phyloP scores from a whole-genome alignment of 768 basidiomycete genomes.

The Calocera viscosa region DNA sequence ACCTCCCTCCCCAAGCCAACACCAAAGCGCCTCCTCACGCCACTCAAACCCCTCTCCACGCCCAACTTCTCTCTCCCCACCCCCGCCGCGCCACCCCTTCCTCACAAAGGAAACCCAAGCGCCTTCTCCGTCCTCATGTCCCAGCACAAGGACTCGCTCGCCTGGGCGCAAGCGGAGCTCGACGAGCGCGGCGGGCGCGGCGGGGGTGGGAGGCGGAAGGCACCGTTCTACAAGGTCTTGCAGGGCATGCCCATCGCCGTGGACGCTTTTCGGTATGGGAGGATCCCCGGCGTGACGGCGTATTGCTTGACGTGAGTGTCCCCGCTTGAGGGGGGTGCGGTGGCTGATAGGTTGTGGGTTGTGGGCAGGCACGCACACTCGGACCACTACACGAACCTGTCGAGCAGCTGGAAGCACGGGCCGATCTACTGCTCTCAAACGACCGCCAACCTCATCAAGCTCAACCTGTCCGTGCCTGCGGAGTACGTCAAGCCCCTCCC shows the following conservation, averaged over 20 bases:
- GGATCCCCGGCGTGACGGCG: constrained; percentile 75
- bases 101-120: constrained; percentile 26
- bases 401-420: constrained; percentile 75
- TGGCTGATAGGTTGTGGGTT: constrained; percentile 12
- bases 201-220: constrained; percentile 49
- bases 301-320: constrained; percentile 75
- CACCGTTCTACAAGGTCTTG: constrained; percentile 82
- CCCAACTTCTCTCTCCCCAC: neutral
- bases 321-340: constrained; percentile 3
- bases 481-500: constrained; percentile 85
- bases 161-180: constrained; percentile 67
- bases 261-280: constrained; percentile 91
- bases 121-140: constrained; percentile 81
- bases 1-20: constrained; percentile 14
- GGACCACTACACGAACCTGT: constrained; percentile 89
- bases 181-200: constrained; percentile 32
- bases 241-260: constrained; percentile 98
- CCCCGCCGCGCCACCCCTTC: neutral
- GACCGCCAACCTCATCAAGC: constrained; percentile 82
- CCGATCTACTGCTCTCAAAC: constrained; percentile 93
- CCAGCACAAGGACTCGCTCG: constrained; percentile 64
- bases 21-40: constrained; percentile 12
- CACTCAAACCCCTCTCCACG: constrained; percentile 9
- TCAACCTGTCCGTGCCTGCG: constrained; percentile 78
- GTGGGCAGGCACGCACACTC: constrained; percentile 78